Base-by-base conservation (phyloP, 129 eudicot species). In the Mikania micrantha region DNA sequence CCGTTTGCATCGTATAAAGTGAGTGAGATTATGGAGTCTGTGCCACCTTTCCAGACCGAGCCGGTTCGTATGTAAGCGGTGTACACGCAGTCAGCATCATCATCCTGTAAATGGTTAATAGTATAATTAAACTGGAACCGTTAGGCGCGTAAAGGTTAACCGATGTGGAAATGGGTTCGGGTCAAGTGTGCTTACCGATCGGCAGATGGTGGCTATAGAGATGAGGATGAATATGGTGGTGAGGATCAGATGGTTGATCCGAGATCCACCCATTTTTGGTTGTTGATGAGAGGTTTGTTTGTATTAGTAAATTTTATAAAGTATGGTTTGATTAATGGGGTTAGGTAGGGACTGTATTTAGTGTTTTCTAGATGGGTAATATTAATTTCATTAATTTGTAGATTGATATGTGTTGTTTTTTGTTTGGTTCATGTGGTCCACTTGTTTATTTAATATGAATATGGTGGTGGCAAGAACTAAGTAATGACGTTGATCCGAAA, bases 61-160 rank as follows among this genome's bases (percentile, higher is more conserved):
- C 98, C 87, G 19, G 98, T 92, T 34, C 91, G 71, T 3, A 85
- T 59, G 82, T 90, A 87, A 21, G 74, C 85, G 13, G 87, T 75
- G 85, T 87, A 90, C 3, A 90, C 96, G 54, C 98, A 92, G 20
- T 80, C 85, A 0, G 47, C 78, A 60, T 82, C 71, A 60, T 80
- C 76, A 53, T 88, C 95, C 85, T 81, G 76, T 77, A 82, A 61
- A 61, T 47, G 48, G 59, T 47, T 0, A 68, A 60, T n/a, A n/a
- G n/a, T n/a, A n/a, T n/a, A 60, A 3, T 17, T 1, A 48, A 64
- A 42, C 20, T 1, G 53, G 20, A 61, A 54, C 2, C 13, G 32
- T 22, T 25, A 36, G 12, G 1, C 7, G 4, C 2, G 29, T 7
- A 17, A 41, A 32, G 1, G 3, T 20, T 19, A 25, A 6, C 4